Percentiles rank a stretch among this genome's conserved stretches.
These are phyloP conservation scores for Trichoderma sp. DNA, from an alignment of 2,329 filamentous ascomycete species.

Conservation along the genomic window DNA sequence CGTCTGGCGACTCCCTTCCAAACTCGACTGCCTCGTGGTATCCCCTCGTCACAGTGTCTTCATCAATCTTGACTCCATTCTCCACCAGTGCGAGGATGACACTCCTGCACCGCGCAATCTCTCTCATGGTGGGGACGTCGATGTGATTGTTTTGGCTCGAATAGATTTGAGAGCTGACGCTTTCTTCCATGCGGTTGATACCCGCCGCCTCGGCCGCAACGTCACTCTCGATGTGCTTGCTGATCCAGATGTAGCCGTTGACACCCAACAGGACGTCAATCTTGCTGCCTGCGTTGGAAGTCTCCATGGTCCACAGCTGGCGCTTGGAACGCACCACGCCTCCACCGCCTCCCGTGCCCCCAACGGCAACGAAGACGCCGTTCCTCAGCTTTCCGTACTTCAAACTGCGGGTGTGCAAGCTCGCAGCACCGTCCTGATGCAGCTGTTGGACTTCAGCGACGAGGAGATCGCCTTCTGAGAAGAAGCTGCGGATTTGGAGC, in stretches of 20 bases:
- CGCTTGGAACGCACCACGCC: slow-evolving; percentile 82
- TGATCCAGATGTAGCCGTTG: slow-evolving; percentile 96
- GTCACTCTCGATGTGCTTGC: slow-evolving; percentile 73
- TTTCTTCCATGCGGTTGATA: slow-evolving; percentile 87
- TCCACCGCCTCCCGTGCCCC: slow-evolving; percentile 79
- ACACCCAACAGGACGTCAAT: slow-evolving; percentile 90
- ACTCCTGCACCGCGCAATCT: slow-evolving; percentile 82
- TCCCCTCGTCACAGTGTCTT: slow-evolving; percentile 79
- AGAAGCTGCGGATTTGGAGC: slow-evolving; percentile 96
- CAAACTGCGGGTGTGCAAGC: slow-evolving; percentile 83
- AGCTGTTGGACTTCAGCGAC: slow-evolving; percentile 94
- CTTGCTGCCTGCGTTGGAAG: slow-evolving; percentile 56
- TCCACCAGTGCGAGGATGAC: slow-evolving; percentile 83
- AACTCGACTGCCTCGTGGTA: slow-evolving; percentile 82
- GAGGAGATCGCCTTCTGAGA: slow-evolving; percentile 89
- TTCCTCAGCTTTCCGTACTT: slow-evolving; percentile 97
- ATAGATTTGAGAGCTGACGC: slow-evolving; percentile 81
- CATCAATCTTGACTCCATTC: slow-evolving; percentile 80
- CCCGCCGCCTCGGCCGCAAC: slow-evolving; percentile 48
- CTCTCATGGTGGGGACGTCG: slow-evolving; percentile 71
- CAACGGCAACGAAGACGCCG: slow-evolving; percentile 82
- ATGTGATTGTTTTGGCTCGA: slow-evolving; percentile 94
- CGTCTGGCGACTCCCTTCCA: slow-evolving; percentile 60
- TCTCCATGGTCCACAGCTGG: slow-evolving; percentile 82
- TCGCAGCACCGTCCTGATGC: slow-evolving; percentile 81